Evolutionary conservation across 2,329 filamentous ascomycete species (phyloP), one percentile per base, ranked within the genome.

Genomic region (Exophiala spinifera): DNA sequence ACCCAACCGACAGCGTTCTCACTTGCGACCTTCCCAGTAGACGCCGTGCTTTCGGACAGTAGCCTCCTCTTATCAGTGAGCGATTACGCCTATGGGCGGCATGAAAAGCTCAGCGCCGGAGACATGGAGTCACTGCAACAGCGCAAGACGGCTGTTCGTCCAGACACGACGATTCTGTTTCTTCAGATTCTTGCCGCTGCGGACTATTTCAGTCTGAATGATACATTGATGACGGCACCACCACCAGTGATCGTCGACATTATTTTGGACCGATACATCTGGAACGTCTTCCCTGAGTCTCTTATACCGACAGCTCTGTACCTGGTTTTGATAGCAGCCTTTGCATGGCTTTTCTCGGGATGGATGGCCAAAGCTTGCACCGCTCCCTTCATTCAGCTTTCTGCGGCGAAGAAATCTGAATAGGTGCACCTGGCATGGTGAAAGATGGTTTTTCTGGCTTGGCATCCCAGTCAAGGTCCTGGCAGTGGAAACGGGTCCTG

Each of bases 1-100:
- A 94, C 87, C 57, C 87, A 96, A 85, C 92, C 92, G 42, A 95
- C 91, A 0, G 74, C 80, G 20, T 95, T 96, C 73, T 78, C 75
- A 58, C 75, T 96, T 19, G 77, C 84, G 55, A 83, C 85, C 1
- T 83, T 84, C 67, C 74, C 84, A 31, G 67, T 90, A 13, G 68
- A 78, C 19, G 70, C 79, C 20, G 81, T 89, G 48, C 83, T 87
- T 63, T 75, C 81, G 40, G 80, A 79, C 0, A 78, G 85, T 3
- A 73, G 79, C 8, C 78, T 95, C 23, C 76, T 87, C 58, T 75
- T 81, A 19, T 86, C 88, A 1, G 74, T 95, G 13, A 80, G 79
- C 50, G 68, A 72, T 28, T 90, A 85, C 70, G 81, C 85, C 33
- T 72, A 79, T 55, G 70, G 75, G 3, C 78, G 76, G 13, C 78